Evolutionary conservation across 352 stramenopile species (phyloP), one percentile per base, ranked within the genome.

Genomic region (Elongisporangium senticosum): DNA sequence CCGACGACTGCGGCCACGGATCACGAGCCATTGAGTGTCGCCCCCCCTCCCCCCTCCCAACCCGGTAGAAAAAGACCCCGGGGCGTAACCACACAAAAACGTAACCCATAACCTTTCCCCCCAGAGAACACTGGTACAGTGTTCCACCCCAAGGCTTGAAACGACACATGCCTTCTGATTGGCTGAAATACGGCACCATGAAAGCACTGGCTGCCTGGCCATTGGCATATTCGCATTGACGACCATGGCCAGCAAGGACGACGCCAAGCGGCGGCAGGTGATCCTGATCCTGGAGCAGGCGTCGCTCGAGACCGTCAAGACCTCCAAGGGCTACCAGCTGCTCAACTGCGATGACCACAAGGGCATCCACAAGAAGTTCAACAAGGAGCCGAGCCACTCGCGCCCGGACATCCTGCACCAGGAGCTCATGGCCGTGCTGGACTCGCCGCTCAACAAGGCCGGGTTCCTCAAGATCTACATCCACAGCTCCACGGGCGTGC

Each of bases 311-410:
- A 99, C 97, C 24, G 96, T 99, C 33, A 99, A 99, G 85, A 99
- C 98, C 47, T 97, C 94, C 55, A 98, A 98, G 64, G 92, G 98
- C 52, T 99, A 98, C 71, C 96, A 99, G 79, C 82, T 99, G 59
- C 89, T 99, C 40, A 99, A 99, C 83, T 99, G 97, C 68, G 98
- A 99, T 74, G 98, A 99, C 82, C 97, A 99, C 74, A 95, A 96
- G 59, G 79, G 79, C 17, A 68, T 98, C 43, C 90, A 98, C 69
- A 97, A 96, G 65, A 98, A 98, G 68, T 90, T 97, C 68, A 94
- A 97, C 65, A 96, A 96, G 64, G 96, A 99, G 63, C 97, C 97
- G 21, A 96, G 96, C 65, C 83, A 97, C 50, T 98, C 94, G 64
- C 94, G 98, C 14, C 98, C 98, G 1, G 98, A 99, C 80, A 99